Evolutionary conservation across 2,329 filamentous ascomycete species (phyloP).

Genomic region (Parascedosporium putredinis): DNA sequence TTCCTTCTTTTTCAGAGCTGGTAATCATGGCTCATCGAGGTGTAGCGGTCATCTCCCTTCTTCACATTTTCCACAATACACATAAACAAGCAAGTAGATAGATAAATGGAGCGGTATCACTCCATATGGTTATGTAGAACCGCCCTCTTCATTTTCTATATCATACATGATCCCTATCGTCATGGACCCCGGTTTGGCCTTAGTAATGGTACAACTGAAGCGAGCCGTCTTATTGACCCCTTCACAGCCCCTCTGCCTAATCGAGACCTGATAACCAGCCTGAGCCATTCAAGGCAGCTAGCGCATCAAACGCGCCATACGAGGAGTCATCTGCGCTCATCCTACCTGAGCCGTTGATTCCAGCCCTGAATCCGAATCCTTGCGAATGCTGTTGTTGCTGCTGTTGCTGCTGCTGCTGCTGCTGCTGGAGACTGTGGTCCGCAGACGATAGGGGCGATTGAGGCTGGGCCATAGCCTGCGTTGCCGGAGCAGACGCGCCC

Average conservation of each 20-base stretch:
- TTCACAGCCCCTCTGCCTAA: not conserved
- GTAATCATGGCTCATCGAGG: no score
- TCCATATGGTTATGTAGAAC: no score
- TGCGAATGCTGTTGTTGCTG: constrained; percentile 1
- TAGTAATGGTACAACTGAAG: no score
- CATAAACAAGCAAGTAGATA: no score
- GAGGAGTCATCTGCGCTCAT: not conserved
- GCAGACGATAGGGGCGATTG: not conserved
- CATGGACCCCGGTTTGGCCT: no score
- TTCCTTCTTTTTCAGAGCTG: no score
- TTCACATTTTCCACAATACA: no score
- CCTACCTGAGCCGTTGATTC: not conserved
- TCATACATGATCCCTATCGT: no score
- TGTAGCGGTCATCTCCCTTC: no score
- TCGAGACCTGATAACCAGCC: constrained; percentile 4
- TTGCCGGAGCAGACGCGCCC: not conserved
- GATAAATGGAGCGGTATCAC: no score
- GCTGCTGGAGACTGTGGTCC: not conserved
- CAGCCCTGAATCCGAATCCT: not conserved
- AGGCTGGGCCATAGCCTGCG: not conserved
- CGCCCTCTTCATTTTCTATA: not conserved
- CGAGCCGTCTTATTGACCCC: not conserved
- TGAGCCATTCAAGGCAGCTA: constrained; percentile 1
- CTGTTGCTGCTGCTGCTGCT: not conserved
- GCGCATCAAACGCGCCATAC: not conserved